Evolutionary conservation across 305 asterid genomes (phyloP).

Genomic region (Withania somnifera): DNA sequence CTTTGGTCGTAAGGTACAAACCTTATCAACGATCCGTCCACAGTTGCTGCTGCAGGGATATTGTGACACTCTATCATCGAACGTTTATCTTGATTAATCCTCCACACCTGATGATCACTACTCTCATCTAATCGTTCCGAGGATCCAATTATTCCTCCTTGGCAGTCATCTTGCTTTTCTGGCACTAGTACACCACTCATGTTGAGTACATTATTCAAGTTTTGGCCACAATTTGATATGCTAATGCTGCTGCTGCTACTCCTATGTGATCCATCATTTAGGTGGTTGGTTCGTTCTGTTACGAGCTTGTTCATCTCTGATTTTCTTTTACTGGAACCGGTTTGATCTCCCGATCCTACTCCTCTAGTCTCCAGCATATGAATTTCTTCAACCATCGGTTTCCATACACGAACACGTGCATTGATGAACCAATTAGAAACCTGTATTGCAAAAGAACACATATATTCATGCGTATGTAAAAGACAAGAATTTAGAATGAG

Average conservation of each 20-base stretch:
- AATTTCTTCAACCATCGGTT: constrained; percentile 85
- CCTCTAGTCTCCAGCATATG: constrained; percentile 68
- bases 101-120: constrained; percentile 13
- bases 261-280: no score
- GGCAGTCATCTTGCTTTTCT: constrained; percentile 16
- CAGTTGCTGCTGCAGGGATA: constrained; percentile 13
- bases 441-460: constrained; percentile 12
- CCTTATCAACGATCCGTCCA: constrained; percentile 34
- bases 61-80: constrained; percentile 34
- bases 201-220: constrained; percentile 8
- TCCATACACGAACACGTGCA: constrained; percentile 85
- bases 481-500: background rate
- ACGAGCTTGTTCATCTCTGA: background rate
- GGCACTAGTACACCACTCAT: background rate
- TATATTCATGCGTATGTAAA: background rate
- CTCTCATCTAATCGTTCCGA: constrained; percentile 7
- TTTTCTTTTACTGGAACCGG: constrained; percentile 6
- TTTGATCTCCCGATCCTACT: constrained; percentile 4
- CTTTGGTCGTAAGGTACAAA: constrained; percentile 34
- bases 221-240: constrained; percentile 10
- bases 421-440: constrained; percentile 84
- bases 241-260: no score
- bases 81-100: constrained; percentile 44
- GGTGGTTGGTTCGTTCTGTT: constrained; percentile 1
- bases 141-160: constrained; percentile 3